Evolutionary conservation across 1,284 basidiomycete species (phyloP).

Genomic region (Moesziomyces aphidis): DNA sequence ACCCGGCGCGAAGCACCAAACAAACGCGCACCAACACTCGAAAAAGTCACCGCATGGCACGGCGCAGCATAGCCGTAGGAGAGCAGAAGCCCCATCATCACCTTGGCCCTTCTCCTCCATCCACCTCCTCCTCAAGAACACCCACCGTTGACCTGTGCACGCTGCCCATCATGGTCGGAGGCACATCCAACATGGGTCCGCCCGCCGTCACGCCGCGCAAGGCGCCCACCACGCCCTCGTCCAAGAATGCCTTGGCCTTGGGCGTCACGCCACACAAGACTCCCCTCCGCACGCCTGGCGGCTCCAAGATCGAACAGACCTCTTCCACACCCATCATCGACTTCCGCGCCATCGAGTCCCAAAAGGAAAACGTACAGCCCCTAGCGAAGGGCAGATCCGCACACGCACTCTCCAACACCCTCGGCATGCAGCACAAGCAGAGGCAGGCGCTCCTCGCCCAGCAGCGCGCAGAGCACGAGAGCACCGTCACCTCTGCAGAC

Average conservation of each 20-base stretch:
- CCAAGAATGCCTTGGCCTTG: constrained; percentile 21
- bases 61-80: too few relatives aligned
- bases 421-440: constrained; percentile 61
- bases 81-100: too few relatives aligned
- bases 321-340: constrained; percentile 66
- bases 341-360: constrained; percentile 69
- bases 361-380: constrained; percentile 75
- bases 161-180: constrained; percentile 17
- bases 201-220: constrained; percentile 51
- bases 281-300: constrained; percentile 58
- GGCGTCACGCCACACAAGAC: constrained; percentile 56
- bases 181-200: constrained; percentile 30
- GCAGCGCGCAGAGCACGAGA: constrained; percentile 57
- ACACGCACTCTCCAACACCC: constrained; percentile 70
- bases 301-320: constrained; percentile 59
- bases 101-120: background rate
- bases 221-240: constrained; percentile 29
- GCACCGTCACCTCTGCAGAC: constrained; percentile 34
- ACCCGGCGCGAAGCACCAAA: constrained; percentile 13
- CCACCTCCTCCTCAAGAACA: constrained; percentile 1
- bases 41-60: too few relatives aligned
- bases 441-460: constrained; percentile 50
- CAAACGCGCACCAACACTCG: background rate
- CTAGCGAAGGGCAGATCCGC: constrained; percentile 73
- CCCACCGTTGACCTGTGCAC: background rate